These are phyloP conservation scores for Knoxdaviesia proteae DNA, from an alignment of 2,329 filamentous ascomycete species.

Conservation along the genomic window DNA sequence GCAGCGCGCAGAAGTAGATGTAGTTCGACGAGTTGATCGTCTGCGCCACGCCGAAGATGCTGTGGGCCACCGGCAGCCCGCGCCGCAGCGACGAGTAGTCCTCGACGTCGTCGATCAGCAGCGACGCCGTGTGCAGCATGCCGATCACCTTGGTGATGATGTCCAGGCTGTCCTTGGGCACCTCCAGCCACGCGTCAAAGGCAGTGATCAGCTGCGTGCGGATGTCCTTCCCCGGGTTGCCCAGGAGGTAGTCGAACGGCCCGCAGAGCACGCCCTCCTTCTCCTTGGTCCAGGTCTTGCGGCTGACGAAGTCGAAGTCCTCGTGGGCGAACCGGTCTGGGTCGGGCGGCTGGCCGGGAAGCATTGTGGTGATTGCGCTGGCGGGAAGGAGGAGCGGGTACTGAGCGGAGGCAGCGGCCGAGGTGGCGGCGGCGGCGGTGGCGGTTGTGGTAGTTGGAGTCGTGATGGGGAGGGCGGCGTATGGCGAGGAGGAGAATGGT, in stretches of 20 bases:
- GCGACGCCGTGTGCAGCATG: constrained; percentile 69
- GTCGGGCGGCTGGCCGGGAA: constrained; percentile 20
- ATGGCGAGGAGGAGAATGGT: constrained; percentile 2
- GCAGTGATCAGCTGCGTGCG: constrained; percentile 58
- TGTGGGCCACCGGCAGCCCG: constrained; percentile 64
- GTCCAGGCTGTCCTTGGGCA: constrained; percentile 46
- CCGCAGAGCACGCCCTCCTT: constrained; percentile 62
- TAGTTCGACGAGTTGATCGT: constrained; percentile 87
- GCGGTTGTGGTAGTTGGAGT: constrained; percentile 1
- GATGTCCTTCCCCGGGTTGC: constrained; percentile 69
- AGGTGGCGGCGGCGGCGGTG: constrained; percentile 3
- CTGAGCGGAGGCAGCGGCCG: constrained; percentile 1
- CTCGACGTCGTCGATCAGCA: constrained; percentile 76
- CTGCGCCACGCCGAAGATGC: constrained; percentile 68
- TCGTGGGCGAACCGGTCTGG: constrained; percentile 31
- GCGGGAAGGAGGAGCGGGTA: not conserved
- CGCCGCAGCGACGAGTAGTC: constrained; percentile 58
- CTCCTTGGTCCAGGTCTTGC: constrained; percentile 42
- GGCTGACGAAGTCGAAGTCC: constrained; percentile 29
- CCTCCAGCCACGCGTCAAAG: constrained; percentile 63
- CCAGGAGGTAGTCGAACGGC: constrained; percentile 62
- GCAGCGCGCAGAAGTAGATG: constrained; percentile 62
- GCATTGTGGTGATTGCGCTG: constrained; percentile 13
- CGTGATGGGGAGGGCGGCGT: not conserved
- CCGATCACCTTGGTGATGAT: constrained; percentile 63